Evolutionary conservation across 2,329 filamentous ascomycete genomes (phyloP), one percentile per base, ranked within the genome.

Genomic region (Colletotrichum sp.): DNA sequence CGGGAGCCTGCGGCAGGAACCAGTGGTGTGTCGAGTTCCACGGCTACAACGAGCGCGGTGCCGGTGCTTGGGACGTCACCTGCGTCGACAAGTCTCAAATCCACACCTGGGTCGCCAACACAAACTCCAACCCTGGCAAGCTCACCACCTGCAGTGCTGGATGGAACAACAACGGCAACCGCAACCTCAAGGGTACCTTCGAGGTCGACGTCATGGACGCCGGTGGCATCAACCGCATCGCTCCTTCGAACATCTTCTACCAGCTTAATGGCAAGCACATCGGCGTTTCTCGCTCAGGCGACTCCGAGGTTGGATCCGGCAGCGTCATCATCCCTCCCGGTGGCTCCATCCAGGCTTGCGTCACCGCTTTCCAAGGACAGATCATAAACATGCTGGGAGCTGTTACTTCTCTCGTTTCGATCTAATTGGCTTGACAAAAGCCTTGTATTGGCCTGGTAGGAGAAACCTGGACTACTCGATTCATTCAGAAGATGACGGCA

Each of bases 11-110:
- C 48, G 64, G 28, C 43, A n/a, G 4, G 14, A 56, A 34, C 8
- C 64, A 68, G 48, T 68, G 64, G 64, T 68, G 65, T n/a, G 65
- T 68, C 28, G 65, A 68, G 65, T 68, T 56, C 65, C 65, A 68
- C 48, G 65, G 65, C 28, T 67, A 56, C 43, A 56, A 34, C 21
- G 65, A 68, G 48, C 36, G 55, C 48, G 48, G 65, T 18, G 24
- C 28, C 13, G 43, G 24, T 3, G 65, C 43, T 28, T 36, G 48
- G 43, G 65, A 68, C 43, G 48, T 68, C n/a, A 34, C 48, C 13
- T 68, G 65, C 16, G 65, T 68, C 48, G 65, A 68, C 65, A 68
- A 68, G 65, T 28, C 43, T 2, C 36, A 36, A 10, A 68, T 68
- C 14, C 65, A 68, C 28, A 68, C 65, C 14, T 56, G 65, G 65